Evolutionary conservation across 177 flowering plant species (phyloP).

Genomic region (Tripterygium wilfordii): DNA sequence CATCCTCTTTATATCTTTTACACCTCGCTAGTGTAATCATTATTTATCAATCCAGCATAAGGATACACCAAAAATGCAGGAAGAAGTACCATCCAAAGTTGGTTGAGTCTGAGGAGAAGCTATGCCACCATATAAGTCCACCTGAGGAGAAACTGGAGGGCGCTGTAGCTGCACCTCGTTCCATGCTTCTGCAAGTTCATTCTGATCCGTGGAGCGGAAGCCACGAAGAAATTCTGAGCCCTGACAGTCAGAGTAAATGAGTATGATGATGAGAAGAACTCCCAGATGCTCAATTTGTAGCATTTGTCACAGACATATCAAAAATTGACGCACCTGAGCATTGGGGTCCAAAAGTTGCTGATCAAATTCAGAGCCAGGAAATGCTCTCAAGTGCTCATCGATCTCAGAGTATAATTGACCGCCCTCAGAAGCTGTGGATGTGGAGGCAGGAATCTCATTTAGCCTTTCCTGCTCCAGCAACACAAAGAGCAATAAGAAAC

Average conservation of each 20-base stretch:
- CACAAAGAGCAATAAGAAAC: background rate
- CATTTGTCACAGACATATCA: background rate
- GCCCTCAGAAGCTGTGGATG: constrained; percentile 29
- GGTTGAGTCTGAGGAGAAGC: constrained; percentile 41
- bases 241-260: constrained; percentile 15
- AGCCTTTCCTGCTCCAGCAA: constrained; percentile 54
- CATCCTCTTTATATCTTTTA: too few relatives aligned
- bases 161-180: constrained; percentile 62
- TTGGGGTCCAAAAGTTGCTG: constrained; percentile 34
- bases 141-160: constrained; percentile 29
- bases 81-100: constrained; percentile 55
- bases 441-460: constrained; percentile 72
- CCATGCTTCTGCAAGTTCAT: constrained; percentile 66
- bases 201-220: constrained; percentile 46
- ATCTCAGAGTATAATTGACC: constrained; percentile 23
- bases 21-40: too few relatives aligned
- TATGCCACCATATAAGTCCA: constrained; percentile 19
- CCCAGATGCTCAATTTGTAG: background rate
- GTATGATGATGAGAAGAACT: background rate
- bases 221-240: constrained; percentile 57
- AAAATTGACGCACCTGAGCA: constrained; percentile 39
- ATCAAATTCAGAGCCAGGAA: constrained; percentile 74
- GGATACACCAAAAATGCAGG: background rate
- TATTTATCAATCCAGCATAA: background rate
- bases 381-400: constrained; percentile 29